Evolutionary conservation across 495 filamentous ascomycete species (phyloP).

Genomic region (Neurospora sp.): DNA sequence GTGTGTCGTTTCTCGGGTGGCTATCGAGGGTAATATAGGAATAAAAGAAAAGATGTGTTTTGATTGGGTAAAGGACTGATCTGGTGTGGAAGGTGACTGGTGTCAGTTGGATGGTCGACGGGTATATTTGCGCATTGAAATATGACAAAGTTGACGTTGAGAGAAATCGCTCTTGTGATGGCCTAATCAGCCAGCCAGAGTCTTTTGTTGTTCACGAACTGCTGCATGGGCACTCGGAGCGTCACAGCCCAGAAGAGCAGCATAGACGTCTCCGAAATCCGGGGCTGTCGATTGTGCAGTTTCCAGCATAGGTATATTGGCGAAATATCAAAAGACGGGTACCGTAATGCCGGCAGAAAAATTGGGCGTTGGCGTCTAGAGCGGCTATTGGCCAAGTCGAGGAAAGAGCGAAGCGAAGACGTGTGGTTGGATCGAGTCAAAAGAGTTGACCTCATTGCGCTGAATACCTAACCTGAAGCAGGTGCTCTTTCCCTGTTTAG

Average conservation of each 20-base stretch:
- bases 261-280: neutral
- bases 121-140: neutral
- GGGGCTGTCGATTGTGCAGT: neutral
- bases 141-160: neutral
- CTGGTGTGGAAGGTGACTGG: neutral
- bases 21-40: neutral
- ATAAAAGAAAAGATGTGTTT: neutral
- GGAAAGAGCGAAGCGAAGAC: neutral
- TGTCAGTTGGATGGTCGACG: neutral
- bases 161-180: neutral
- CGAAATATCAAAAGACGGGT: neutral
- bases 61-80: neutral
- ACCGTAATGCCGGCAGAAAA: neutral
- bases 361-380: neutral
- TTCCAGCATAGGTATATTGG: neutral
- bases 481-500: neutral
- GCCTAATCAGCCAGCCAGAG: neutral
- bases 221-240: neutral
- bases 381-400: neutral
- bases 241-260: neutral
- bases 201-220: neutral
- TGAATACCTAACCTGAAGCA: neutral
- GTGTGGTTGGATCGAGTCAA: neutral
- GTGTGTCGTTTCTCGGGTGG: neutral
- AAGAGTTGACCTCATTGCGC: neutral